A percentile compares a stretch with the other conserved stretches of the same genome.
phyloP scores from a whole-genome alignment of 148 eudicot genomes.

The Beta vulgaris region DNA sequence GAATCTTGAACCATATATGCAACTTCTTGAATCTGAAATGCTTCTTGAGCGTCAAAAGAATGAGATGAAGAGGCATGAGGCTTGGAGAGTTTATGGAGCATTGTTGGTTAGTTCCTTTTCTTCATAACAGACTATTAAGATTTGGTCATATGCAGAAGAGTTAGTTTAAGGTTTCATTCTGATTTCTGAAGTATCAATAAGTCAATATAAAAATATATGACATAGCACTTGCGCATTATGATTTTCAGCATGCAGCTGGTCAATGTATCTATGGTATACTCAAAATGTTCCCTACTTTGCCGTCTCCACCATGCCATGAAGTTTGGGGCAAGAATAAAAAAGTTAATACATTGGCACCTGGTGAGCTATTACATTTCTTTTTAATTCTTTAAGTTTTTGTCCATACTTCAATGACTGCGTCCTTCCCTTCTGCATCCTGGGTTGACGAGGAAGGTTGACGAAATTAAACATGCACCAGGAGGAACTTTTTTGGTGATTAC shows the following conservation, averaged over 20 bases:
- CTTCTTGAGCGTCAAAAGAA: slow-evolving; percentile 60
- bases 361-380: slow-evolving; percentile 28
- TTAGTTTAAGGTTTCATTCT: background rate
- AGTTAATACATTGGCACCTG: slow-evolving; percentile 34
- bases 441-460: background rate
- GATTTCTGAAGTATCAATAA: background rate
- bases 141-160: background rate
- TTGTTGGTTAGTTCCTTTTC: slow-evolving; percentile 50
- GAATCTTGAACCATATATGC: slow-evolving; percentile 61
- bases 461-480: background rate
- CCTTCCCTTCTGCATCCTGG: background rate
- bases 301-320: slow-evolving; percentile 37
- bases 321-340: slow-evolving; percentile 41
- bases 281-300: slow-evolving; percentile 56
- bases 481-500: background rate
- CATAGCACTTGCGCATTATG: background rate
- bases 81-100: slow-evolving; percentile 81
- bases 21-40: slow-evolving; percentile 75
- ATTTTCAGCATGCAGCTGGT: slow-evolving; percentile 70
- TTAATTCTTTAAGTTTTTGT: background rate
- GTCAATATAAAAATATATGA: background rate
- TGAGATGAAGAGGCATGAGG: slow-evolving; percentile 71
- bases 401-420: background rate
- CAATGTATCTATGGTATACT: slow-evolving; percentile 56
- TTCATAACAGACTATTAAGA: background rate